Evolutionary conservation across 2,329 filamentous ascomycete genomes (phyloP), one percentile per base, ranked within the genome.

Genomic region (Leptographium lundbergii): DNA sequence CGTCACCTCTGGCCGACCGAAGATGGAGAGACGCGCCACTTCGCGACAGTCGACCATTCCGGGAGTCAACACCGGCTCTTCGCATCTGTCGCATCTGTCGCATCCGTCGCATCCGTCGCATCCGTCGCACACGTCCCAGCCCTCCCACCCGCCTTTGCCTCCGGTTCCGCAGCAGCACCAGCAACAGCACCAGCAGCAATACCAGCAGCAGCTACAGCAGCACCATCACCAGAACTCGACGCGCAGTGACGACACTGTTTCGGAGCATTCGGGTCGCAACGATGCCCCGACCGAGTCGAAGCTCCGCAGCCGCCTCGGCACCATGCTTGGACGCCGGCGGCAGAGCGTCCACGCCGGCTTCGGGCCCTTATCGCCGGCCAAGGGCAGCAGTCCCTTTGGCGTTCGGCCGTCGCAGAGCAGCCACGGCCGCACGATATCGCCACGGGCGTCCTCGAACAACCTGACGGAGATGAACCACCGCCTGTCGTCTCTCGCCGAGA

Each of bases 271-370:
- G 1, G 70, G 62, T 56, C 68, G 65, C 63, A 74, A 69, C 68
- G 77, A 74, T 64, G 67, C 69, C 1, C 72, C 74, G 62, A n/a
- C 63, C 70, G 81, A 82, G 66, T 81, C 80, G 59, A 82, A 79
- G 65, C 67, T 84, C 50, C 77, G 84, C 54, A 82, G 81, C 65
- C 79, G 85, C 59, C 77, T 89, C 57, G 86, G 86, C 19, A 89
- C 86, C 14, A 85, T 89, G 74, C 78, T 89, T 52, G 80, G 81
- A 32, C 77, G 84, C 25, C 75, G 84, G 61, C 77, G 85, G 47
- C 84, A 87, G 69, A 88, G 85, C 69, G 75, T 88, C 59, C 77
- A 88, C 70, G 78, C 77, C 62, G 74, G 85, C 50, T 86, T 80
- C 68, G 81, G 75, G 60, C 79, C 73, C 68, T 75, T 78, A 65